These are phyloP conservation scores for Platismatia glauca DNA, from an alignment of 495 filamentous ascomycete species.

Conservation along the genomic window DNA sequence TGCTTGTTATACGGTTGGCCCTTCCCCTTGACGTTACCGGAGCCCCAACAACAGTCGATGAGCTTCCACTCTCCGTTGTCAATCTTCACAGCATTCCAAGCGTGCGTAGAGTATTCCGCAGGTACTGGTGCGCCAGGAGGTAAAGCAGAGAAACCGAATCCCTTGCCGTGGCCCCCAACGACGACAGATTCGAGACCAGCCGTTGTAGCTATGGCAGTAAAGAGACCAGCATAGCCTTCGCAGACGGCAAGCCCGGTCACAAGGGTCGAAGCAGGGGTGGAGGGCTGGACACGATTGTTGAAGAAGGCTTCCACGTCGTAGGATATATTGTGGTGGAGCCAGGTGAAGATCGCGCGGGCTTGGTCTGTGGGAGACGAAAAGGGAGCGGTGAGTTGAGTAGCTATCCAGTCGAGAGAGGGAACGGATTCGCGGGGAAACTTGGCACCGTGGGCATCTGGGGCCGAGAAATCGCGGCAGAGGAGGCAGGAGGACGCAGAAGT, in stretches of 20 bases:
- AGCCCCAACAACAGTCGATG: slow-evolving; percentile 88
- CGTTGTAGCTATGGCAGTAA: slow-evolving; percentile 58
- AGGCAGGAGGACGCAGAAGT: slow-evolving; percentile 48
- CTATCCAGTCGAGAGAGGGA: slow-evolving; percentile 54
- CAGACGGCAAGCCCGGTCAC: slow-evolving; percentile 76
- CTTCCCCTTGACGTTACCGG: slow-evolving; percentile 49
- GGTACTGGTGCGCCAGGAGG: slow-evolving; percentile 49
- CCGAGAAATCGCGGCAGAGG: slow-evolving; percentile 79
- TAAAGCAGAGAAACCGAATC: slow-evolving; percentile 56
- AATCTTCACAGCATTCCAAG: slow-evolving; percentile 88
- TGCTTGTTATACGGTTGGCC: slow-evolving; percentile 50
- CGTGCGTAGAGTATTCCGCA: slow-evolving; percentile 55
- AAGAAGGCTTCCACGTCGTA: slow-evolving; percentile 79
- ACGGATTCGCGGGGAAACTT: slow-evolving; percentile 55
- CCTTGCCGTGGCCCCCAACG: slow-evolving; percentile 78
- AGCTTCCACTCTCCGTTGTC: slow-evolving; percentile 86
- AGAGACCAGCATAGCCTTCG: slow-evolving; percentile 83
- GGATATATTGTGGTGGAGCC: slow-evolving; percentile 86
- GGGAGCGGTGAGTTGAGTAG: slow-evolving; percentile 63
- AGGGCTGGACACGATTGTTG: slow-evolving; percentile 52
- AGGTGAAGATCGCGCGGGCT: slow-evolving; percentile 84
- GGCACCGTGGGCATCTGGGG: slow-evolving; percentile 66
- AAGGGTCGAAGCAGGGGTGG: slow-evolving; percentile 59
- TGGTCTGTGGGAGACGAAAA: slow-evolving; percentile 81
- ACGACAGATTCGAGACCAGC: slow-evolving; percentile 65